A percentile compares a stretch with the other conserved stretches of the same genome.
These are phyloP conservation scores for Aphanomyces euteiches DNA, from an alignment of 352 stramenopile species.

Conservation along the genomic window DNA sequence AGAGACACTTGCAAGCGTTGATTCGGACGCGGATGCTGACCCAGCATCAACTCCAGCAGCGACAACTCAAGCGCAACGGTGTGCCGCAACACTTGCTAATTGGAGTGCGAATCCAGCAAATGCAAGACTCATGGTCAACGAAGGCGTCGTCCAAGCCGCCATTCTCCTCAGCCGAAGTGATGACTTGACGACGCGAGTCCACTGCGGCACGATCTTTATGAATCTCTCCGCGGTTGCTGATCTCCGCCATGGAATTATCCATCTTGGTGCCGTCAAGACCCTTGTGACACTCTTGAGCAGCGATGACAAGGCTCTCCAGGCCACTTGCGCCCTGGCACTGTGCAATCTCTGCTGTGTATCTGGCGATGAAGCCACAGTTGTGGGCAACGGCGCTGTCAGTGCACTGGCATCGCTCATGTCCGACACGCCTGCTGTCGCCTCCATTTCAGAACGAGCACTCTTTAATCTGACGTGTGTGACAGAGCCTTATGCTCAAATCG, in stretches of 20 bases:
- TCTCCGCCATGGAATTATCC: constrained; percentile 53
- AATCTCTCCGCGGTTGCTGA: constrained; percentile 75
- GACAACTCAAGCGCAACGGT: constrained; percentile 51
- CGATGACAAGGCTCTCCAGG: constrained; percentile 60
- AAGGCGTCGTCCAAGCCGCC: constrained; percentile 82
- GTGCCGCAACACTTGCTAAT: constrained; percentile 79
- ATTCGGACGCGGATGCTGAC: background rate
- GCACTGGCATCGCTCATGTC: constrained; percentile 81
- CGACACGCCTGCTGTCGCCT: constrained; percentile 56
- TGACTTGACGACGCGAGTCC: constrained; percentile 51
- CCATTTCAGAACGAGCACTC: constrained; percentile 66
- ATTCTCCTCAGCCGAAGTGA: constrained; percentile 70
- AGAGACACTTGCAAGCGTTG: constrained; percentile 44
- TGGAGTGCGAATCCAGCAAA: constrained; percentile 87
- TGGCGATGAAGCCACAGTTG: constrained; percentile 60
- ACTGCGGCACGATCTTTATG: constrained; percentile 84
- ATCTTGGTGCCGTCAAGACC: constrained; percentile 68
- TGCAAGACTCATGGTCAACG: constrained; percentile 77
- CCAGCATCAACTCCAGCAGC: background rate
- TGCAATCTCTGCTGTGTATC: constrained; percentile 83
- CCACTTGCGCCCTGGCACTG: constrained; percentile 78
- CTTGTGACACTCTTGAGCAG: constrained; percentile 68
- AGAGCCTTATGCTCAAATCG: constrained; percentile 83
- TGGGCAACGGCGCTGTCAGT: constrained; percentile 76
- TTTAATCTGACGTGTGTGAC: constrained; percentile 88